phyloP scores from a whole-genome alignment of 768 basidiomycete genomes.

The Suillus subaureus region DNA sequence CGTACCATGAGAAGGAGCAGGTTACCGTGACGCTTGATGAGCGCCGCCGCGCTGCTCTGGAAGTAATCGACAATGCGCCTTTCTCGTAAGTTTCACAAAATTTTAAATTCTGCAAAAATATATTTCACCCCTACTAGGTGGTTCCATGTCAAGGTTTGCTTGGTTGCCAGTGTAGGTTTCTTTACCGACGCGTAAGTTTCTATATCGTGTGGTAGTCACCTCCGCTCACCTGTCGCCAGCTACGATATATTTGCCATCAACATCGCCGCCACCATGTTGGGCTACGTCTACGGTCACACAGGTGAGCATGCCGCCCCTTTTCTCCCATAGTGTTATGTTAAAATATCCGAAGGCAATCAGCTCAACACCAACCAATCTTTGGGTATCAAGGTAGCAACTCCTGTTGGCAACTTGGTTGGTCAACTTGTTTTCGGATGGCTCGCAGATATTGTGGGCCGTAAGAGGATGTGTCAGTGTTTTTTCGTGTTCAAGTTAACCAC shows the following conservation, averaged over 20 bases:
- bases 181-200: slow-evolving; percentile 77
- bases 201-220: background rate
- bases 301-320: slow-evolving; percentile 1
- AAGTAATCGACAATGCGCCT: slow-evolving; percentile 83
- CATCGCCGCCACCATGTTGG: slow-evolving; percentile 82
- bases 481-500: background rate
- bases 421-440: slow-evolving; percentile 82
- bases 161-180: slow-evolving; percentile 82
- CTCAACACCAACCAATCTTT: slow-evolving; percentile 65
- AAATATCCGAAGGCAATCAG: slow-evolving; percentile 18
- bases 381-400: slow-evolving; percentile 77
- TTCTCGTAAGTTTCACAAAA: slow-evolving; percentile 63
- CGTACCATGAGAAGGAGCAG: slow-evolving; percentile 29
- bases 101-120: slow-evolving; percentile 6
- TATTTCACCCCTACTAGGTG: slow-evolving; percentile 48
- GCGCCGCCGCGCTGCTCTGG: slow-evolving; percentile 76
- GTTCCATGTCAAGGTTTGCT: slow-evolving; percentile 82
- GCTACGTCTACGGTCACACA: slow-evolving; percentile 67
- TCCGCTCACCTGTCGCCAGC: slow-evolving; percentile 10
- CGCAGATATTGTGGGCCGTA: slow-evolving; percentile 75
- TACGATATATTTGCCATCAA: slow-evolving; percentile 92
- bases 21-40: slow-evolving; percentile 55
- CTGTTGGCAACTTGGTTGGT: slow-evolving; percentile 74
- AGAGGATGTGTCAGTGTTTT: slow-evolving; percentile 70
- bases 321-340: background rate